Base-by-base conservation (phyloP, 2,329 filamentous ascomycete genomes). In the Aspergillus bombycis region DNA sequence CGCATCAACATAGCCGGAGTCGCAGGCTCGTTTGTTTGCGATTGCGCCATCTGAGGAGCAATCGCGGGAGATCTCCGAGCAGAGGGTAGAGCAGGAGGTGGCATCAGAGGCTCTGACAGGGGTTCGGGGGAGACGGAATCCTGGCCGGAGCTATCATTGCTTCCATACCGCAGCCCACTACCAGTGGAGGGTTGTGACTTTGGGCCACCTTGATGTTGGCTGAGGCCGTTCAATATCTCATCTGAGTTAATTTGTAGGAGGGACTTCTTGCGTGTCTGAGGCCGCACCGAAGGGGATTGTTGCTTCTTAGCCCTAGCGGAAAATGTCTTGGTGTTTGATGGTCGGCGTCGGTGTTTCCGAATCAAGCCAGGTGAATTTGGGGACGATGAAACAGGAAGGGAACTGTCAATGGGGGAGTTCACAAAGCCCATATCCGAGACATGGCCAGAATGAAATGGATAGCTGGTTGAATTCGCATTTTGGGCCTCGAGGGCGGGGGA, bases 1-100 rank as follows among this genome's bases (percentile, higher is more conserved):
- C 88, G 90, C 91, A 97, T 97, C 63, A 97, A 80, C 8, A 93
- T 96, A 10, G 94, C 92, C 0, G 93, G 93, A 0, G 93, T 96
- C 1, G 92, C 93, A 12, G 92, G 91, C 58, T 88, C 79, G 55
- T 87, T 70, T 30, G 71, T 66, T 58, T 65, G 65, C 55, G 74
- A 66, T 60, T 75, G 68, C 23, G 69, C 57, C 32, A 63, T 60
- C 61, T 79, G 77, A 1, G 77, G 74, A 30, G 68, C 62, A 26
- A 80, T 75, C 34, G 72, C 71, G 19, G 80, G 79, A 19, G 81
- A 82, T 62, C 71, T 79, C 34, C 76, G 74, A 11, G 78, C 72
- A 28, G 74, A 70, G 19, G 81, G 82, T 41, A 83, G 70, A 16
- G 82, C 81, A 23, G 82, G 82, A 28, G 81, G 82, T 43, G 81